Conservation (phyloP, 495 filamentous ascomycete species). For the Hypoxylon lienhwacheense region DNA sequence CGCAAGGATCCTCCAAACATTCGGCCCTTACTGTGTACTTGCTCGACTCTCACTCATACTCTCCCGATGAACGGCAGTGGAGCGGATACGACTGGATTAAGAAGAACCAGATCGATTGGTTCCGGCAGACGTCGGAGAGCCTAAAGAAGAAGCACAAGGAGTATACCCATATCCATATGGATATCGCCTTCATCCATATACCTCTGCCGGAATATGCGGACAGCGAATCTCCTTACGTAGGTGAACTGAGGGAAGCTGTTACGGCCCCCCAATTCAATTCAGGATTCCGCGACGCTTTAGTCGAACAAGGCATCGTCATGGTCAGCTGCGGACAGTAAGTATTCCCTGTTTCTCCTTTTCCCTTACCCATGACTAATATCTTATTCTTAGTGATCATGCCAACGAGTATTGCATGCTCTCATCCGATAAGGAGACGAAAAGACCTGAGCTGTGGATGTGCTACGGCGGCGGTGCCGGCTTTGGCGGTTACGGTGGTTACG, state of each 20-base stretch:
- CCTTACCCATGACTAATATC: slow-evolving; percentile 11
- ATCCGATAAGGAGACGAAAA: slow-evolving; percentile 50
- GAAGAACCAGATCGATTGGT: slow-evolving; percentile 91
- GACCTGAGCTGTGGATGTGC: slow-evolving; percentile 94
- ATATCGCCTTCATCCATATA: slow-evolving; percentile 97
- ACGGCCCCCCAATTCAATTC: slow-evolving; percentile 90
- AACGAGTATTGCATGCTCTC: slow-evolving; percentile 91
- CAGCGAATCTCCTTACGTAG: slow-evolving; percentile 56
- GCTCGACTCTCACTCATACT: slow-evolving; percentile 90
- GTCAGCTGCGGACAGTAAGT: slow-evolving; percentile 90
- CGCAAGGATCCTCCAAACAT: slow-evolving; percentile 73
- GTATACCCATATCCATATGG: slow-evolving; percentile 90
- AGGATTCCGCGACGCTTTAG: slow-evolving; percentile 81
- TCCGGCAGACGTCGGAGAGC: slow-evolving; percentile 69
- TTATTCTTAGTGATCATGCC: slow-evolving; percentile 71
- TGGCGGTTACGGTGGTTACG: slow-evolving; percentile 91
- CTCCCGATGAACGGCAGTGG: slow-evolving; percentile 83
- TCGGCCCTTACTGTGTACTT: slow-evolving; percentile 91
- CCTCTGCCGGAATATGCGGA: slow-evolving; percentile 83
- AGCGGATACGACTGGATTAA: slow-evolving; percentile 96
- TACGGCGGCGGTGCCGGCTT: slow-evolving; percentile 88
- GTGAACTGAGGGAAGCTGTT: slow-evolving; percentile 70
- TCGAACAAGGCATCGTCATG: slow-evolving; percentile 79
- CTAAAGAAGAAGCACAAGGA: slow-evolving; percentile 70
- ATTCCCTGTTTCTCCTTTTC: not conserved